Evolutionary conservation across 1,284 basidiomycete genomes (phyloP), one percentile per base, ranked within the genome.

Genomic region (Austroboletus niveus): DNA sequence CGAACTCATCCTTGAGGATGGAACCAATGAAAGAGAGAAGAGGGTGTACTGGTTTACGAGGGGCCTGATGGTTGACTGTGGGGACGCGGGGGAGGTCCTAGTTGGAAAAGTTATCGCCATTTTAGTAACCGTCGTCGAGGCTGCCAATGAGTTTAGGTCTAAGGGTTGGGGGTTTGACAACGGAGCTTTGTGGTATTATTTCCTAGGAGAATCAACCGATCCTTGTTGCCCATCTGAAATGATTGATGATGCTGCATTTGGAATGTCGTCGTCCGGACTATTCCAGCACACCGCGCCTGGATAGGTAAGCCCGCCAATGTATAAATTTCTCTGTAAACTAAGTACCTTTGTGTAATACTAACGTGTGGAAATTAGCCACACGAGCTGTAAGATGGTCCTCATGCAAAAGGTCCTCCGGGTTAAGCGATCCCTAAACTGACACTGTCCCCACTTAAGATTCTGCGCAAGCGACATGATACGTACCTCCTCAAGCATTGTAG

Each of bases 21-120:
- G 84, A 76, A 2, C 84, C 84, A 0, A 84, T 85, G 2, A 84
- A 80, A 60, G 84, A 88, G 3, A 75, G 15, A 87, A 59, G 24
- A 87, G 73, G 0, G 74, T 73, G 60, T 72, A 77, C n/a, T 69
- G 62, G 35, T 64, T 59, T 15, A 74, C 49, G 51, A 64, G 53
- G 20, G 60, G 56, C 20, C 53, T 49, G 36, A 52, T 55, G 60
- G 49, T 27, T 58, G 57, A 17, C 17, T 17, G 17, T 36, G 11
- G 43, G 45, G 39, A 17, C 17, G 17, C 17, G 17, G 17, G 40
- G 32, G 11, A 49, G 32, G 45, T 63, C 65, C 10, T 62, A 54
- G 43, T 64, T 58, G 0, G 65, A 60, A 17, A 57, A 55, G 31
- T 67, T 70, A 45, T 61, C 61, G 29, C 62, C 64, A 9, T 62